A percentile compares a stretch with the other conserved stretches of the same genome.
Evolutionary conservation across 352 stramenopile species (phyloP).

Genomic region (Pythium periplocum): DNA sequence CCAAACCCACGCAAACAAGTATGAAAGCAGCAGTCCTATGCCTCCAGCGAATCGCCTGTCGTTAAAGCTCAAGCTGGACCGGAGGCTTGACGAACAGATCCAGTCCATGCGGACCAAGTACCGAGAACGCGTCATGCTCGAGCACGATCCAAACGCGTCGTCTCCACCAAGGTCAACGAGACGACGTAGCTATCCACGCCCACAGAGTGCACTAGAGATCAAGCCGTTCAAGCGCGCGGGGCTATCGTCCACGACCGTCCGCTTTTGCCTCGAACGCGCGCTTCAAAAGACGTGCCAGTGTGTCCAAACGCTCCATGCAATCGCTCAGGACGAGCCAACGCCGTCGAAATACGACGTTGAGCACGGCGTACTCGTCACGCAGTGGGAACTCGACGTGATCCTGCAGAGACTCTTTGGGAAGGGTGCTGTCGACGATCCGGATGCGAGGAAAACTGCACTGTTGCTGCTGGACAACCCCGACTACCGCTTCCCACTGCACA

Average conservation of each 20-base stretch:
- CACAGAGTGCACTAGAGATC: no score
- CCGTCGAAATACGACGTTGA: constrained; percentile 2
- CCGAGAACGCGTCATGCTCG: no score
- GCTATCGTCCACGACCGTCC: constrained; percentile 40
- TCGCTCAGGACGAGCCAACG: constrained; percentile 15
- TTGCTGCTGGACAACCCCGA: constrained; percentile 11
- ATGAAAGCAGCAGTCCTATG: no score
- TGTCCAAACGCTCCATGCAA: constrained; percentile 36
- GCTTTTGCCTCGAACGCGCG: constrained; percentile 49
- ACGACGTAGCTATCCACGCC: no score
- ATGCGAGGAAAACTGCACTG: background rate
- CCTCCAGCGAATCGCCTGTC: no score
- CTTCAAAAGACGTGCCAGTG: constrained; percentile 32
- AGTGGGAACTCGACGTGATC: constrained; percentile 48
- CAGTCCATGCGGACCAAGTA: background rate
- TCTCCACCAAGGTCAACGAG: no score
- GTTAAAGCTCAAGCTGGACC: constrained; percentile 31
- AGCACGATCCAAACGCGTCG: no score
- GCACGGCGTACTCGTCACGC: constrained; percentile 41
- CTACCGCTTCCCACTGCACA: constrained; percentile 16
- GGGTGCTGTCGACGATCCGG: no score
- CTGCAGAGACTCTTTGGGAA: constrained; percentile 31
- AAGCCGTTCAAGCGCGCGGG: constrained; percentile 32
- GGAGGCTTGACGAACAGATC: constrained; percentile 41
- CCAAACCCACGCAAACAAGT: no score